phyloP scores from a whole-genome alignment of 768 basidiomycete species.

The Trametes villosa region DNA sequence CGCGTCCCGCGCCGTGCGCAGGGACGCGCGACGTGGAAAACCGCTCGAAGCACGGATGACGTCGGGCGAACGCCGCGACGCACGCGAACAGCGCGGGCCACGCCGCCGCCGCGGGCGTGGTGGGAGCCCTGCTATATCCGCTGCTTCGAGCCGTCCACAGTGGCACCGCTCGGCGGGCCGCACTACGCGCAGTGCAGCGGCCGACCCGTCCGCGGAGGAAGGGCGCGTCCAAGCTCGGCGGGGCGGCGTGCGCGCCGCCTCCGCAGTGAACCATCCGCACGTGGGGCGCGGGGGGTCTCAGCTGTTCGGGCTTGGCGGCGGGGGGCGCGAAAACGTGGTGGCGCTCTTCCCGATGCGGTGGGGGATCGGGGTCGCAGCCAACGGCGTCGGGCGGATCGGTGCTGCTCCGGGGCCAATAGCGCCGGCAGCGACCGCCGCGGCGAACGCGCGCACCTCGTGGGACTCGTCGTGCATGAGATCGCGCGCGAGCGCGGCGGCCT shows the following conservation, averaged over 20 bases:
- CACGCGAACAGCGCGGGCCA: constrained; percentile 4
- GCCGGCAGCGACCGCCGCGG: constrained; percentile 34
- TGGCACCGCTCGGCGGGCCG: neutral
- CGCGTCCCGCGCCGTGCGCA: constrained; percentile 5
- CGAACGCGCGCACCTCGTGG: constrained; percentile 65
- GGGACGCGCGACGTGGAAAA: constrained; percentile 12
- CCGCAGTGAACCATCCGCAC: constrained; percentile 2
- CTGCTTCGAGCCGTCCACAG: constrained; percentile 6
- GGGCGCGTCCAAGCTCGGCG: neutral
- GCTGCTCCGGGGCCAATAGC: neutral
- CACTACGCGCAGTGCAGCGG: constrained; percentile 1
- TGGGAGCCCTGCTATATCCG: constrained; percentile 1
- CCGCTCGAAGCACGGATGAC: constrained; percentile 18
- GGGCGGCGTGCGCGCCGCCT: neutral
- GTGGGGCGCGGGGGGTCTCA: constrained; percentile 9
- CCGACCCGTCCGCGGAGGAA: constrained; percentile 7
- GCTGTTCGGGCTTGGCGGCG: constrained; percentile 29
- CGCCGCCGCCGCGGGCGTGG: neutral
- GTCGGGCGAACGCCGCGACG: constrained; percentile 6
- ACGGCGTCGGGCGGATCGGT: neutral
- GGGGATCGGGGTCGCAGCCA: constrained; percentile 1
- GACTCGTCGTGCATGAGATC: constrained; percentile 60
- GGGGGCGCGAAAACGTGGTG: constrained; percentile 36
- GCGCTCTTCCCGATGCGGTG: constrained; percentile 19
- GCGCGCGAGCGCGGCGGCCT: constrained; percentile 39